phyloP scores from a whole-genome alignment of 2,329 filamentous ascomycete species.

The Ambrosiella xylebori region DNA sequence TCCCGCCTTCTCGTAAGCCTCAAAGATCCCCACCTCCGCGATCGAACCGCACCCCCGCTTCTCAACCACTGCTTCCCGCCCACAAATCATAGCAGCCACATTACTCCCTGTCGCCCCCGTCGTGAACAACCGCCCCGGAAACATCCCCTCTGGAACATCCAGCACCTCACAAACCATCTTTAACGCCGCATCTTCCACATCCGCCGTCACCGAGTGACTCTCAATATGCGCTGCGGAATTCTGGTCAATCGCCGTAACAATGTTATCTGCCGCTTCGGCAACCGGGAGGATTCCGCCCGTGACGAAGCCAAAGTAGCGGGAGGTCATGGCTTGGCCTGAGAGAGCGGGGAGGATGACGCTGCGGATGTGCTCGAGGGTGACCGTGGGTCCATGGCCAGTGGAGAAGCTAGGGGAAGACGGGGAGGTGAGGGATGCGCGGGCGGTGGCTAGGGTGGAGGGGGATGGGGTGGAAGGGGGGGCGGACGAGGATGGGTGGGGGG shows the following conservation, averaged over 20 bases:
- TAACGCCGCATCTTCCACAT: conserved; percentile 58
- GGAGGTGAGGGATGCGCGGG: conserved; percentile 3
- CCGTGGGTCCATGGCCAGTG: not conserved
- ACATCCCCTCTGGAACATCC: conserved; percentile 38
- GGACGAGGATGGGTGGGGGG: not conserved
- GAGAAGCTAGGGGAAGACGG: not conserved
- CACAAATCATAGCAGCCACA: conserved; percentile 54
- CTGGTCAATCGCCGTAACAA: conserved; percentile 69
- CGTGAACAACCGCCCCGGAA: conserved; percentile 38
- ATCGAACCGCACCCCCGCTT: conserved; percentile 27
- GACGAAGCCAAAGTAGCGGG: conserved; percentile 76
- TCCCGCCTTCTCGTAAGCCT: conserved; percentile 45
- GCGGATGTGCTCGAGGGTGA: conserved; percentile 24
- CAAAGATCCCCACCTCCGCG: conserved; percentile 51
- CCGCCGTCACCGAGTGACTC: conserved; percentile 54
- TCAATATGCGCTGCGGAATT: conserved; percentile 73
- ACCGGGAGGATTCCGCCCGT: conserved; percentile 67
- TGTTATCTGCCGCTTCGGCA: conserved; percentile 64
- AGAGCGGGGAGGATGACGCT: conserved; percentile 38
- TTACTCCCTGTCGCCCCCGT: conserved; percentile 60
- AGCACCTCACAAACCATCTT: conserved; percentile 52
- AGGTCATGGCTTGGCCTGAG: conserved; percentile 44
- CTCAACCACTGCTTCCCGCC: conserved; percentile 45
- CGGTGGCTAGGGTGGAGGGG: not conserved
- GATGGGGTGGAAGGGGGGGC: not conserved